These are phyloP conservation scores for Tremella fuciformis DNA, from an alignment of 768 basidiomycete genomes.

Conservation along the genomic window DNA sequence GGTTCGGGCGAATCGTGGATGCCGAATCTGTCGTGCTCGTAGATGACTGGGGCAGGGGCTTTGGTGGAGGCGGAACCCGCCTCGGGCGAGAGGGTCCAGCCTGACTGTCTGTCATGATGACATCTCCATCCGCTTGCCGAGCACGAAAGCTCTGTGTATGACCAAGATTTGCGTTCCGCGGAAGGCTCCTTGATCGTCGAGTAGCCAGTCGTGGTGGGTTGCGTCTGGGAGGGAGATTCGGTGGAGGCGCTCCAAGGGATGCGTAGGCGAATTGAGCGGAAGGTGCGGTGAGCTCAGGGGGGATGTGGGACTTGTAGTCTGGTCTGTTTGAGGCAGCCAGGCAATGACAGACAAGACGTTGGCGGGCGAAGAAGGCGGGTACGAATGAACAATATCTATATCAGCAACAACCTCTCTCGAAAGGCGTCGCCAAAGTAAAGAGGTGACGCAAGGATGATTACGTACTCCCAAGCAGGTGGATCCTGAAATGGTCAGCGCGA, in stretches of 20 bases:
- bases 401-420: not conserved
- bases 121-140: not conserved
- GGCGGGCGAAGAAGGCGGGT: conserved; percentile 5
- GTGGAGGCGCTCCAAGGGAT: conserved; percentile 38
- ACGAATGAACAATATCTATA: not conserved
- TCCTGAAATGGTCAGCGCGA: conserved; percentile 21
- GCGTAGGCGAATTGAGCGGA: conserved; percentile 44
- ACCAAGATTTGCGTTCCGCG: not conserved
- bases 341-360: not conserved
- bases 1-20: too few relatives aligned
- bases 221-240: conserved; percentile 36
- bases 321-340: conserved; percentile 25
- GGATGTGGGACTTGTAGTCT: conserved; percentile 47
- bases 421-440: conserved; percentile 4
- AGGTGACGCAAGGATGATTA: conserved; percentile 1
- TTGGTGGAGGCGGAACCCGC: too few relatives aligned
- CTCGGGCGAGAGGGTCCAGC: too few relatives aligned
- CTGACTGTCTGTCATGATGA: not conserved
- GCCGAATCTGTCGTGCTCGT: not conserved
- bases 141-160: not conserved
- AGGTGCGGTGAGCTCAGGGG: conserved; percentile 29
- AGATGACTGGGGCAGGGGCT: not conserved
- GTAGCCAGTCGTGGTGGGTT: conserved; percentile 1
- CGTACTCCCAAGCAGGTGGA: conserved; percentile 46
- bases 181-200: not conserved